Conservation (phyloP, 1,139 yeast genomes). For the Hyphopichia khmerensis region DNA sequence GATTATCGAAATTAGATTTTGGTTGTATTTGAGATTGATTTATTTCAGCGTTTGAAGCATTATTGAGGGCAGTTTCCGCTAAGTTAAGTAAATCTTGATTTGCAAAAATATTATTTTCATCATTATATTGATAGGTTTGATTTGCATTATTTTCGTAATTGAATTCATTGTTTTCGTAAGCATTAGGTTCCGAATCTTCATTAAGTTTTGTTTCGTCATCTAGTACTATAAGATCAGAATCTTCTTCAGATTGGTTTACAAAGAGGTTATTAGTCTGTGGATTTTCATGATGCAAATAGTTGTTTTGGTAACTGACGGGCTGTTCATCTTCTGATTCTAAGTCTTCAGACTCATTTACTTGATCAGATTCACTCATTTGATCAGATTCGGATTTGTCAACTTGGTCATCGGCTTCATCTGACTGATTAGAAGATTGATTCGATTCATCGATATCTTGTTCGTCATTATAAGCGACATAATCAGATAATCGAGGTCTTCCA, state of each 20-base stretch:
- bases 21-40: slow-evolving; percentile 2
- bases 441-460: neutral
- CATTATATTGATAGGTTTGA: slow-evolving; percentile 2
- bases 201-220: neutral
- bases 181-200: neutral
- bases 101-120: slow-evolving; percentile 4
- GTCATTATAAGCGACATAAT: neutral
- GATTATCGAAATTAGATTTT: too few species aligned
- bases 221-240: neutral
- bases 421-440: too few species aligned
- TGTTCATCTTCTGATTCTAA: too few species aligned
- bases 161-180: neutral
- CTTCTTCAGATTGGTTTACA: neutral
- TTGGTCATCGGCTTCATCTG: too few species aligned
- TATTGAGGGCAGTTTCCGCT: slow-evolving; percentile 11
- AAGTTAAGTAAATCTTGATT: slow-evolving; percentile 9
- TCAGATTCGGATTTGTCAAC: too few species aligned
- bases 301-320: too few species aligned
- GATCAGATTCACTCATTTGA: too few species aligned
- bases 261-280: too few species aligned
- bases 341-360: too few species aligned
- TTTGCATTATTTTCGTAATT: slow-evolving; percentile 10
- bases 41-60: slow-evolving; percentile 1
- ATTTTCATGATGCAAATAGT: too few species aligned
- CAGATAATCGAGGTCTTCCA: slow-evolving; percentile 4